Conservation (phyloP, 495 filamentous ascomycete species). For the Staphylotrichum longicolle region DNA sequence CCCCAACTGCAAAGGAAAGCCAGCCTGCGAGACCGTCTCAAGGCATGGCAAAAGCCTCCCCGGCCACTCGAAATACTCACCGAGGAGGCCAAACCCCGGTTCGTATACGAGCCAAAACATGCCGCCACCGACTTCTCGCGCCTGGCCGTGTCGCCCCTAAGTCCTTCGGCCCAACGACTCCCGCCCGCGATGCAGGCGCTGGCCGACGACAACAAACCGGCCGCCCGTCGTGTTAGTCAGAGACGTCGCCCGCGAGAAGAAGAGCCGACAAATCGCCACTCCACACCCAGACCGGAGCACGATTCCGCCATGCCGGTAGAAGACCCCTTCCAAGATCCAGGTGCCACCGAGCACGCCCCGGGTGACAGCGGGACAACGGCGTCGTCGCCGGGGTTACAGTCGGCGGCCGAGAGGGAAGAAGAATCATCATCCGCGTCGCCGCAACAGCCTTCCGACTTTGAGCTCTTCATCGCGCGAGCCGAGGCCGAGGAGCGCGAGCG, state of each 20-base stretch:
- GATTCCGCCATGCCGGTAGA: constrained; percentile 10
- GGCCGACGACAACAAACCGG: constrained; percentile 4
- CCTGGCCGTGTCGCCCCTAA: constrained; percentile 17
- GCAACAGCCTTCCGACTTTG: constrained; percentile 25
- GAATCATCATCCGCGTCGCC: neutral
- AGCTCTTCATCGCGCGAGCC: constrained; percentile 33
- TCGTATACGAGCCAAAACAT: constrained; percentile 33
- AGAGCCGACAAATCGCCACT: neutral
- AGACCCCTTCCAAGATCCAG: constrained; percentile 11
- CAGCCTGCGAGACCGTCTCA: constrained; percentile 31
- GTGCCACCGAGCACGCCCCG: constrained; percentile 8
- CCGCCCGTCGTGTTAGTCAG: neutral
- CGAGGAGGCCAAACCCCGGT: constrained; percentile 22
- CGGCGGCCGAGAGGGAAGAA: neutral
- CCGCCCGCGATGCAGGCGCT: constrained; percentile 16
- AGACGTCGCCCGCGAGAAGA: neutral
- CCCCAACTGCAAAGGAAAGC: constrained; percentile 27
- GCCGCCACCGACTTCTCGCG: constrained; percentile 34
- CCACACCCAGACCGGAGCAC: neutral
- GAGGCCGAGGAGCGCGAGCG: constrained; percentile 28
- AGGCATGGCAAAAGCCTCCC: constrained; percentile 21
- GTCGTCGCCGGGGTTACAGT: neutral
- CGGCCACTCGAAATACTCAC: neutral
- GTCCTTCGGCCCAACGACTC: neutral
- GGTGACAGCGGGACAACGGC: neutral